Percentiles rank a stretch among this genome's conserved stretches.
These are phyloP conservation scores for Aspergillus luchuensis DNA, from an alignment of 2,329 filamentous ascomycete genomes.

Conservation along the genomic window DNA sequence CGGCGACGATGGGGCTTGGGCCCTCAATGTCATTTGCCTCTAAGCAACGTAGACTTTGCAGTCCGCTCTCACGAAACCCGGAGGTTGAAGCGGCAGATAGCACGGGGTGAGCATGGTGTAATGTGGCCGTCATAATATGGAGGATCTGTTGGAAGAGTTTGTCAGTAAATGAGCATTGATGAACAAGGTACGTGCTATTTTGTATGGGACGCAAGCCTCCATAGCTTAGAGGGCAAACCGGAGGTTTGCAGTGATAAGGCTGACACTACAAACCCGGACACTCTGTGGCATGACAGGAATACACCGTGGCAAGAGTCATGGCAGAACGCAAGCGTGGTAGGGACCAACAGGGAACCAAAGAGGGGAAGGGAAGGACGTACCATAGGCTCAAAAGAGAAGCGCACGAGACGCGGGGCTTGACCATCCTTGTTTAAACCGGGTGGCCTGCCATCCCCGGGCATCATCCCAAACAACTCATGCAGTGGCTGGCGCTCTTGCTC, in stretches of 20 bases:
- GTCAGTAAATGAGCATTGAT: slow-evolving; percentile 24
- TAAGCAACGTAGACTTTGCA: slow-evolving; percentile 62
- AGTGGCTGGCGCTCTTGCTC: slow-evolving; percentile 34
- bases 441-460: slow-evolving; percentile 34
- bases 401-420: slow-evolving; percentile 59
- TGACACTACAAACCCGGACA: too few relatives aligned
- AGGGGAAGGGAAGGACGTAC: slow-evolving; percentile 54
- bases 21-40: slow-evolving; percentile 43
- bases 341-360: background rate
- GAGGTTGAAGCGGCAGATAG: slow-evolving; percentile 75
- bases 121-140: slow-evolving; percentile 78
- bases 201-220: background rate
- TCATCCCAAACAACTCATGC: slow-evolving; percentile 48
- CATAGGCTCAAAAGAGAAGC: slow-evolving; percentile 95
- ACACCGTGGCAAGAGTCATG: too few relatives aligned
- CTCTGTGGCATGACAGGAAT: too few relatives aligned
- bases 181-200: background rate
- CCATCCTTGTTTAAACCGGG: slow-evolving; percentile 43
- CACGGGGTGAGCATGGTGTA: slow-evolving; percentile 71
- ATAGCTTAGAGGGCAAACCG: background rate
- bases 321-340: slow-evolving; percentile 61
- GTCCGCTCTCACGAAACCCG: slow-evolving; percentile 88
- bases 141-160: slow-evolving; percentile 67
- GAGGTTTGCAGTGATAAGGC: too few relatives aligned
- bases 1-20: slow-evolving; percentile 73